Evolutionary conservation across 2,329 filamentous ascomycete species (phyloP).

Genomic region (Apiospora aurea): DNA sequence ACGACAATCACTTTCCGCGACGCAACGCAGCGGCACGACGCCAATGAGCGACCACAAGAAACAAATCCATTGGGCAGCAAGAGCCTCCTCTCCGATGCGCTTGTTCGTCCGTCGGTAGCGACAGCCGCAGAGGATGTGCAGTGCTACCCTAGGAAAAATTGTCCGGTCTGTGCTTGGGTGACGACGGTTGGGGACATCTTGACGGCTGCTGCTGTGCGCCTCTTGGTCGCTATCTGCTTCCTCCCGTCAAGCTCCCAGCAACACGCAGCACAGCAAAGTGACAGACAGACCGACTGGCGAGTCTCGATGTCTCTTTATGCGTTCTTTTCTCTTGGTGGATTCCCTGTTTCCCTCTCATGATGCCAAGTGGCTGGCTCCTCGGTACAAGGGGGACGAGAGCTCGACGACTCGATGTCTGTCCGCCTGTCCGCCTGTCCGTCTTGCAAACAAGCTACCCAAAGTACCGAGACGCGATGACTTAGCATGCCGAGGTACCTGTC

Average conservation of each 20-base stretch:
- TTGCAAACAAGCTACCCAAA: neutral
- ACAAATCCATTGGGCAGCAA: conserved; percentile 22
- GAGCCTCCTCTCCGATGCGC: conserved; percentile 9
- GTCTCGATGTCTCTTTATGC: neutral
- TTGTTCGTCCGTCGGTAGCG: conserved; percentile 21
- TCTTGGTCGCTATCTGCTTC: conserved; percentile 23
- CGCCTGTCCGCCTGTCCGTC: neutral
- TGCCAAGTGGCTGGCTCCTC: conserved; percentile 26
- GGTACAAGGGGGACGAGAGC: conserved; percentile 26
- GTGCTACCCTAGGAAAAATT: conserved; percentile 11
- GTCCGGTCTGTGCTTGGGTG: conserved; percentile 26
- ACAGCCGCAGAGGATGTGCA: conserved; percentile 23
- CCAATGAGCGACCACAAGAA: conserved; percentile 3
- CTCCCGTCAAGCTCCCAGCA: conserved; percentile 1
- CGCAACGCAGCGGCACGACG: neutral
- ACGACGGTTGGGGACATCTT: conserved; percentile 25
- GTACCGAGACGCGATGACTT: neutral
- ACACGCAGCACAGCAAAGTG: neutral
- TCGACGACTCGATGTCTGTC: conserved; percentile 10
- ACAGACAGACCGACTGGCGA: neutral
- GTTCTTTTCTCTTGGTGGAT: neutral
- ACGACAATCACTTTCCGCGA: conserved; percentile 21
- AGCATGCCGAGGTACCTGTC: neutral
- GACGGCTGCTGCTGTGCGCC: conserved; percentile 19
- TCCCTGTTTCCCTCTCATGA: neutral